phyloP scores from a whole-genome alignment of 306 rosid species.

The Trichosanthes truncata region DNA sequence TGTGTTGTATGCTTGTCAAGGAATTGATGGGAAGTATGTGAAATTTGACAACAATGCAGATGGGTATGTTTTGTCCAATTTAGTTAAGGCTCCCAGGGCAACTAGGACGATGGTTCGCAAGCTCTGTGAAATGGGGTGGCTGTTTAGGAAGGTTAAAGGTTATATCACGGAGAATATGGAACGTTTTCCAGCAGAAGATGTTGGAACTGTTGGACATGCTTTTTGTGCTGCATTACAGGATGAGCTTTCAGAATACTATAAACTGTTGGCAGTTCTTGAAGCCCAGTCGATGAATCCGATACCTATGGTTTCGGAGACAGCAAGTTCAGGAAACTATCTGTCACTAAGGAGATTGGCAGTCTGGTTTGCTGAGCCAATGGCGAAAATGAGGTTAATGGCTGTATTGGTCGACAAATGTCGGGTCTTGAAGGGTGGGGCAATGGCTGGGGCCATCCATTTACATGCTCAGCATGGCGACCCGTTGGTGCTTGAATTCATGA shows the following conservation, averaged over 20 bases:
- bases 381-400: constrained; percentile 87
- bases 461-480: constrained; percentile 96
- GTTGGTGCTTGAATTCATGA: constrained; percentile 81
- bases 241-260: constrained; percentile 83
- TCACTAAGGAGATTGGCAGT: constrained; percentile 73
- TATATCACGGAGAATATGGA: constrained; percentile 62
- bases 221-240: constrained; percentile 93
- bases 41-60: constrained; percentile 37
- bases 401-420: constrained; percentile 88
- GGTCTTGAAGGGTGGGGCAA: constrained; percentile 80
- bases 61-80: constrained; percentile 43
- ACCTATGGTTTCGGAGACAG: constrained; percentile 65
- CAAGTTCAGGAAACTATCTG: constrained; percentile 57
- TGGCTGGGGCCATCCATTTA: constrained; percentile 88
- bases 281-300: constrained; percentile 73
- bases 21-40: constrained; percentile 76
- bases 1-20: constrained; percentile 88
- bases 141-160: constrained; percentile 71
- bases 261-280: constrained; percentile 80
- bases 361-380: constrained; percentile 94
- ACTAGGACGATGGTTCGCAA: constrained; percentile 51
- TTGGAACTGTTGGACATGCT: constrained; percentile 89
- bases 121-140: constrained; percentile 80
- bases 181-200: constrained; percentile 67
- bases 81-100: constrained; percentile 55